Evolutionary conservation across 192 early-diverging fungal genomes (phyloP).

Genomic region (Coemansia sp.): DNA sequence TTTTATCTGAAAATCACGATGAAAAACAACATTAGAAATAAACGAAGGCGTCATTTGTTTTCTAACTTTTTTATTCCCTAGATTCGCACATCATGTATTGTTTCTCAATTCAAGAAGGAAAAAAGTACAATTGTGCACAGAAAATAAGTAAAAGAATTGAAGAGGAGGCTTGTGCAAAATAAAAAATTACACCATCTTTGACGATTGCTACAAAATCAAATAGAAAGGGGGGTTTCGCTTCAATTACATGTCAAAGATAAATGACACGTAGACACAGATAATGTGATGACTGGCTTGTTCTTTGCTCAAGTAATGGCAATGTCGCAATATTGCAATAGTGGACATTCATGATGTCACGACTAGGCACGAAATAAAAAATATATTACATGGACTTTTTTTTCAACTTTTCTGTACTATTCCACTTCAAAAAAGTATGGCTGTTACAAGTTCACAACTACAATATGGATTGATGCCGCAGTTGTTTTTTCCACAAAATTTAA

Average conservation of each 20-base stretch:
- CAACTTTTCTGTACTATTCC: not conserved
- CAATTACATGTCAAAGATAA: too few relatives aligned
- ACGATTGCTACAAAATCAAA: not conserved
- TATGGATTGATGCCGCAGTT: not conserved
- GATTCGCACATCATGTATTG: not conserved
- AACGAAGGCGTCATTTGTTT: too few relatives aligned
- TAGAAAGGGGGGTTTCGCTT: not conserved
- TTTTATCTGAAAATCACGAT: not conserved
- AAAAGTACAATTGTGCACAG: not conserved
- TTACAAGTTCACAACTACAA: not conserved
- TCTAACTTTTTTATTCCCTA: too few relatives aligned
- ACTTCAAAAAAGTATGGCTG: not conserved
- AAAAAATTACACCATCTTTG: not conserved
- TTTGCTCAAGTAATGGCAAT: not conserved
- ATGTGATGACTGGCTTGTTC: not conserved
- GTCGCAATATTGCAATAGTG: not conserved
- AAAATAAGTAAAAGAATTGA: not conserved
- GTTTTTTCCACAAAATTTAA: not conserved
- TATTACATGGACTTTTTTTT: not conserved
- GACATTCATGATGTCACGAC: slow-evolving; percentile 1
- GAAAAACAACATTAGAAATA: not conserved
- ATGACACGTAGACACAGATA: not conserved
- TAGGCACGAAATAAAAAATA: not conserved
- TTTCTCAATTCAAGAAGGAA: not conserved
- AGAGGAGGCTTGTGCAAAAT: not conserved